Base-by-base conservation (phyloP, 2,329 filamentous ascomycete species). In the Cytospora piceicola region DNA sequence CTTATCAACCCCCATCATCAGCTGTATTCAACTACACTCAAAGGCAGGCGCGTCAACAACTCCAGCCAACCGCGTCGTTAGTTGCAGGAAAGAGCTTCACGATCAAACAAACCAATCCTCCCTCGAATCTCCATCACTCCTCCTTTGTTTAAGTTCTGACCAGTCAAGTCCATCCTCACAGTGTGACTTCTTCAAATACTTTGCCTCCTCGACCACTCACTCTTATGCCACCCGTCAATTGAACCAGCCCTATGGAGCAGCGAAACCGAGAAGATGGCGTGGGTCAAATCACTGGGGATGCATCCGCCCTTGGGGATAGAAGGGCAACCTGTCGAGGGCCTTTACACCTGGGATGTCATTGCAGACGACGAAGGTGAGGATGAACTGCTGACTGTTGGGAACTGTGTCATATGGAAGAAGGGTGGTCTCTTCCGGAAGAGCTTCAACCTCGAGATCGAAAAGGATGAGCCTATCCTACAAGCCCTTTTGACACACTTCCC, bases 221-320 rank as follows among this genome's bases (percentile, higher is more conserved):
- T 24, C 36, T 20, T 22, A 59, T 29, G 51, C n/a, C 15, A 27
- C 27, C 30, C 32, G 56, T n/a, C 49, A 61, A 57, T 20, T 55
- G 36, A 68, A 58, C 30, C 58, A 68, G 60, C 30, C 58, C 22
- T 57, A 73, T 73, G 72, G 71, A 71, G 67, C 60, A 71, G 67
- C 60, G 52, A 30, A 39, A 29, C 27, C 53, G n/a, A 63, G 71
- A 73, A 71, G 61, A 99, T 99, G 96, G 94, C 94, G 72, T 89
- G 91, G 75, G 88, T 97, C 79, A 91, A 88, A 77, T 97, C 94
- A 70, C 86, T 97, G 73, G 95, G 95, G 77, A 84, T 97, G 74
- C 94, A 98, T 81, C 89, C 91, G 80, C 94, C 96, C 59, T 61
- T 68, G 22, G 63, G 66, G 39, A 52, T 68, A 32, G 63, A 63